Evolutionary conservation across 495 filamentous ascomycete genomes (phyloP), one percentile per base, ranked within the genome.

Genomic region (Penicilliopsis zonata): DNA sequence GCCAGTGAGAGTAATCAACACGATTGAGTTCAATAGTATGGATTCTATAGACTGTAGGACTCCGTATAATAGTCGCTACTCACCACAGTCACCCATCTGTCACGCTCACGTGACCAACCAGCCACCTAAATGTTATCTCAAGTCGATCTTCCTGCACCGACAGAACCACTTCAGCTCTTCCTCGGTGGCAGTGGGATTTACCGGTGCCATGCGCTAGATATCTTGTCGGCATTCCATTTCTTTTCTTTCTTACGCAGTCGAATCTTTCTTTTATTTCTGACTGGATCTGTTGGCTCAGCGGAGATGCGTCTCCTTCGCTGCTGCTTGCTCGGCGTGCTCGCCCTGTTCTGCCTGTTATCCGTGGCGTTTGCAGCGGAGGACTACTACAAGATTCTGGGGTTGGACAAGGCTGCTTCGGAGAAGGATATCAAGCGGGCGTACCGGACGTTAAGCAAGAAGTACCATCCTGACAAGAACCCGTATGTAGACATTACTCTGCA

Each of bases 381-480:
- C 49, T 96, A 83, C 57, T 98, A 98, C 54, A 92, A 94, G 70
- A 67, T 92, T 26, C 73, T 98, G 19, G 84, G 81, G 30, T 53
- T 98, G 46, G 69, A 81, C 49, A 86, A 79, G 50, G 65, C 74
- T 13, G 88, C 90, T 3, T 81, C 74, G 9, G 88, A 94, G 30
- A 75, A 74, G 44, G 85, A 96, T 49, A 86, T 98, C 59, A 99
- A 96, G 59, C 76, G 80, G n/a, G 92, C 90, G 20, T 99, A 99
- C 57, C 74, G 86, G 30, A 80, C 73, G 30, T 62, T 96, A 3
- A 90, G 82, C 68, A 95, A 95, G 59, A 93, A 94, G 60, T 94
- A 70, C 55, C 90, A 99, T 47, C 90, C 90, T 1, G 90, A 99
- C 53, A 99, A 99, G 72, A 99, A 99, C 42, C 90, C 90, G 84